Conservation (phyloP, 208 protist species). For the Trypanosoma brucei region DNA sequence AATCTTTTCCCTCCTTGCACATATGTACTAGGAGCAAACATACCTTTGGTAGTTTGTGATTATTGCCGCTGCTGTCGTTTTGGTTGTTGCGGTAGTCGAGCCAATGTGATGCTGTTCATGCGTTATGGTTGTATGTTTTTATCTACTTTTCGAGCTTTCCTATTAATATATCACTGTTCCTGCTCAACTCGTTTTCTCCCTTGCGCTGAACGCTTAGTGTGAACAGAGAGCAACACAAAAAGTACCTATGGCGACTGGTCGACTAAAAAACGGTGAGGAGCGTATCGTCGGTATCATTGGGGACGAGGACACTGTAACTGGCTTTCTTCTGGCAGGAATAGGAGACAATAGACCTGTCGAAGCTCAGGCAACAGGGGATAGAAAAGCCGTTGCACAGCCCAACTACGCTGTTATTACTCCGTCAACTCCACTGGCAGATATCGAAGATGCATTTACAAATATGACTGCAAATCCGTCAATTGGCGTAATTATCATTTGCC, state of each 20-base stretch:
- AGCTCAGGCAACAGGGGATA: slow-evolving; percentile 13
- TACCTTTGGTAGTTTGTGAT: background rate
- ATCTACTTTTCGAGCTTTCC: background rate
- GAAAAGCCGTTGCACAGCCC: slow-evolving; percentile 22
- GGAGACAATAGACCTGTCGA: slow-evolving; percentile 81
- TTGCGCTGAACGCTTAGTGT: too few species aligned
- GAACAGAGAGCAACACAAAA: background rate
- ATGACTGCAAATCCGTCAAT: slow-evolving; percentile 89
- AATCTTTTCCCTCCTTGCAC: background rate
- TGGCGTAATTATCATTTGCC: slow-evolving; percentile 94
- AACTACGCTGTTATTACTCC: slow-evolving; percentile 93
- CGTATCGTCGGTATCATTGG: slow-evolving; percentile 88
- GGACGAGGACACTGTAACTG: slow-evolving; percentile 96
- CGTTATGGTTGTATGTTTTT: background rate
- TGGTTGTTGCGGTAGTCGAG: too few species aligned
- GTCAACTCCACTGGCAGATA: slow-evolving; percentile 84
- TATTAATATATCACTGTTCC: background rate
- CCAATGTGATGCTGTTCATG: background rate
- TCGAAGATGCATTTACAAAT: slow-evolving; percentile 91
- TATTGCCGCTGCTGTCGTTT: too few species aligned
- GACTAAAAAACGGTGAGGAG: slow-evolving; percentile 74
- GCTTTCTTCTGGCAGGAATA: slow-evolving; percentile 94
- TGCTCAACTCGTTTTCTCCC: too few species aligned
- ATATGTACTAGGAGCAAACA: background rate
- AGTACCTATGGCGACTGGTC: slow-evolving; percentile 14